A percentile compares a stretch with the other conserved stretches of the same genome.
These are phyloP conservation scores for Phycomyces blakesleeanus DNA, from an alignment of 192 early-diverging fungal genomes.

Conservation along the genomic window DNA sequence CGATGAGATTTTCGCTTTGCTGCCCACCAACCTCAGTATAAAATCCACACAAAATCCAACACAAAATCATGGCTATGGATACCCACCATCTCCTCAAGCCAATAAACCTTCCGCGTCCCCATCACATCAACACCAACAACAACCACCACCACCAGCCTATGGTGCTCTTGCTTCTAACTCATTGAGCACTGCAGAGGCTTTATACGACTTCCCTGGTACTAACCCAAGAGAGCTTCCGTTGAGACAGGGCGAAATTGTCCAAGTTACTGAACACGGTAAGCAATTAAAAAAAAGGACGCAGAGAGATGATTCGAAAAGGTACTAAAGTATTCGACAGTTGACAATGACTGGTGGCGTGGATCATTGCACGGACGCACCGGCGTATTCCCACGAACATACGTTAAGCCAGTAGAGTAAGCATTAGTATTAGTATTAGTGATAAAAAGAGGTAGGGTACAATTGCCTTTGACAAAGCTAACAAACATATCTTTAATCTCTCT, in stretches of 20 bases:
- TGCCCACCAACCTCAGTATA: conserved; percentile 8
- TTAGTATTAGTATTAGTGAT: too few relatives aligned
- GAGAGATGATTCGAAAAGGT: too few relatives aligned
- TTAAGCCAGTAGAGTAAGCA: conserved; percentile 19
- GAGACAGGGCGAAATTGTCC: conserved; percentile 57
- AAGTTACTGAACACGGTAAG: conserved; percentile 41
- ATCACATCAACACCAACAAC: background rate
- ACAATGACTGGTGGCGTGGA: conserved; percentile 39
- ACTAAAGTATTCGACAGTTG: conserved; percentile 23
- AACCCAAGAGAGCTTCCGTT: conserved; percentile 58
- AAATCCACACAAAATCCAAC: background rate
- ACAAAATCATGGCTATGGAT: background rate
- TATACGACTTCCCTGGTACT: conserved; percentile 61
- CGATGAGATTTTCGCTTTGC: conserved; percentile 21
- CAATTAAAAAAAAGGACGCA: too few relatives aligned
- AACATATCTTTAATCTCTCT: background rate
- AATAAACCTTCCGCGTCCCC: background rate
- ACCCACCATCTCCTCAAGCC: conserved; percentile 5
- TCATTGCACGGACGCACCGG: conserved; percentile 25
- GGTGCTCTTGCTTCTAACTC: conserved; percentile 1
- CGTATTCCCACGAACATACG: conserved; percentile 32
- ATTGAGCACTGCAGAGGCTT: conserved; percentile 41
- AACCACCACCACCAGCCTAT: conserved; percentile 21
- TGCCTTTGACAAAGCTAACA: too few relatives aligned
- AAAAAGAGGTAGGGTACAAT: too few relatives aligned